Base-by-base conservation (phyloP, 768 basidiomycete species). In the Boletus rubescentipes region DNA sequence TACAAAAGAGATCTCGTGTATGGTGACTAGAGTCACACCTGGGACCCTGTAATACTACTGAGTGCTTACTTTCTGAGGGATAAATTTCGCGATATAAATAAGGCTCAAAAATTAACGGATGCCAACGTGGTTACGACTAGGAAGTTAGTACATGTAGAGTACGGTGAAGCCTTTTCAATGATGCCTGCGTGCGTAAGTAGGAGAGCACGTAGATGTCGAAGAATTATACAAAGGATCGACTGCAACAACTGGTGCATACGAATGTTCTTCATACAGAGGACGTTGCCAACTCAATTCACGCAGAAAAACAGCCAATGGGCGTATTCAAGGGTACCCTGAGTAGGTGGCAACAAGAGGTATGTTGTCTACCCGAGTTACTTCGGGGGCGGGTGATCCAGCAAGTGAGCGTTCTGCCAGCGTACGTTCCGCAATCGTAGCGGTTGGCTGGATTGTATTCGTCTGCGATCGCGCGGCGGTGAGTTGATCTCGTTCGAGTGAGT, bases 361-460 rank as follows among this genome's bases (percentile, higher is more conserved):
- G 71, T 35, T 80, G 78, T 54, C 77, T 69, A 50, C 74, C 55
- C 62, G 61, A 41, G 48, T 58, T n/a, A 42, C 53, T 49, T 67
- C 72, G n/a, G 61, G 65, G 7, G 50, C 58, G 4, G 77, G 77
- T 10, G 77, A 75, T 29, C 75, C 73, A 2, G 77, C 70, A 30
- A 68, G 67, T 18, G 76, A 77, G 30, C 75, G 74, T 54, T 78
- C 76, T 39, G 70, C 66, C 12, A 73, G 57, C 4, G 77, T 77
- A 31, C 64, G 64, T 50, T 77, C 76, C 30, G 72, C 67, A 30
- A 76, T 70, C 8, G 77, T 78, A 11, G 74, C 72, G 14, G 75
- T 77, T n/a, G 76, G 77, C 5, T 72, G 66, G 16, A 77, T 60
- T 4, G 73, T 76, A 31, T 74, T 72, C 20, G 74, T 73, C 39